Percentiles rank a stretch among this genome's conserved stretches.
Conservation (phyloP, 2,329 filamentous ascomycete genomes). For the Biscogniauxia sp. region DNA sequence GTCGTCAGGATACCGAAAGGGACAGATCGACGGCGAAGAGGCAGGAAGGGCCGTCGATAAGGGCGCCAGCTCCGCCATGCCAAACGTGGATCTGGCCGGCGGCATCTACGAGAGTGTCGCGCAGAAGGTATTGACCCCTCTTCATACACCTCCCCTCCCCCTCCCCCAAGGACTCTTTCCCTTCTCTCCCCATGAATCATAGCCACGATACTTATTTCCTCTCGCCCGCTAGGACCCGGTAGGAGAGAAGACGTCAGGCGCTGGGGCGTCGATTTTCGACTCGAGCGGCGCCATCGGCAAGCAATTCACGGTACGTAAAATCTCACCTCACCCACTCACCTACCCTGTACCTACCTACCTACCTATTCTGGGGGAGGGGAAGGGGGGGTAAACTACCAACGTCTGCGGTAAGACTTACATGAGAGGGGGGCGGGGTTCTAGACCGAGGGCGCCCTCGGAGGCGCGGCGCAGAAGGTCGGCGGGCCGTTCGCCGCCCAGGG, state of each 20-base stretch:
- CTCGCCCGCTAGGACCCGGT: not conserved
- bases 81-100: slow-evolving; percentile 1
- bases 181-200: no score
- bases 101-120: slow-evolving; percentile 4
- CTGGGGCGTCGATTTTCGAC: slow-evolving; percentile 2
- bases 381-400: no score
- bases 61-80: slow-evolving; percentile 1
- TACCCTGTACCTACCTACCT: no score
- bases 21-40: slow-evolving; percentile 6
- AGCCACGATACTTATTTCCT: no score
- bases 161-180: not conserved
- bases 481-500: not conserved
- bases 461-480: slow-evolving; percentile 2
- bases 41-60: slow-evolving; percentile 3
- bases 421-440: not conserved
- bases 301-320: slow-evolving; percentile 7
- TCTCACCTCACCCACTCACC: not conserved
- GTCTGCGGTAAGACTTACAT: not conserved
- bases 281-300: slow-evolving; percentile 7
- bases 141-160: no score
- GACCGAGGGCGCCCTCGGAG: slow-evolving; percentile 2
- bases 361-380: no score
- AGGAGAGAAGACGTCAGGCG: slow-evolving; percentile 4
- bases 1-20: slow-evolving; percentile 4
- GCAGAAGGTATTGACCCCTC: not conserved